Evolutionary conservation across 2,329 filamentous ascomycete genomes (phyloP).

Genomic region (Neurospora sp.): DNA sequence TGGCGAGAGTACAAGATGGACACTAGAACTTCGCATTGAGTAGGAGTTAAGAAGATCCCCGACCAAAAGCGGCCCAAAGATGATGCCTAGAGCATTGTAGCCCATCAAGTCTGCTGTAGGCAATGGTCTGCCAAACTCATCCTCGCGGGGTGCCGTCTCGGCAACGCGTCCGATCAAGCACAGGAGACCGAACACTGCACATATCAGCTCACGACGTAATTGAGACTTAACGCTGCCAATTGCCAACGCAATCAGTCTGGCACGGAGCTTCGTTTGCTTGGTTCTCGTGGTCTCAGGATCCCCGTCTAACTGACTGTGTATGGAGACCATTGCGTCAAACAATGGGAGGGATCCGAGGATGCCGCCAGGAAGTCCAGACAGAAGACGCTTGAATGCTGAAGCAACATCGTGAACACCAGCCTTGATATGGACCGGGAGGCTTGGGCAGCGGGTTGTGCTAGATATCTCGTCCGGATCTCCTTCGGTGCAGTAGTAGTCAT

Average conservation of each 20-base stretch:
- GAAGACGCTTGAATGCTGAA: conserved; percentile 55
- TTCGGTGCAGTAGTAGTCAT: conserved; percentile 52
- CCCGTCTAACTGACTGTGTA: conserved; percentile 44
- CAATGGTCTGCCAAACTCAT: conserved; percentile 39
- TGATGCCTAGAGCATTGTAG: conserved; percentile 50
- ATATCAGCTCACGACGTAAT: conserved; percentile 53
- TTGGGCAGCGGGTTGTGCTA: conserved; percentile 48
- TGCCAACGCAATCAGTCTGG: conserved; percentile 55
- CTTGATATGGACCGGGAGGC: conserved; percentile 49
- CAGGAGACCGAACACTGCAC: conserved; percentile 55
- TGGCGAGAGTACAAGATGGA: conserved; percentile 33
- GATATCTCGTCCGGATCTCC: conserved; percentile 39
- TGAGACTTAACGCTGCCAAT: conserved; percentile 49
- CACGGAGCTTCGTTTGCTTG: conserved; percentile 46
- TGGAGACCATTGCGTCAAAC: conserved; percentile 52
- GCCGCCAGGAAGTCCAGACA: conserved; percentile 53
- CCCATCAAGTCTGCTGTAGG: conserved; percentile 53
- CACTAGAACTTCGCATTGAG: conserved; percentile 32
- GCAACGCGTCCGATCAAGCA: conserved; percentile 49
- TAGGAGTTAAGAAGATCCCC: conserved; percentile 47
- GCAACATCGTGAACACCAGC: conserved; percentile 55
- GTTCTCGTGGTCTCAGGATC: conserved; percentile 42
- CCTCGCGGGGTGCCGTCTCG: conserved; percentile 42
- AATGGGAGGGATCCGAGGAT: conserved; percentile 52
- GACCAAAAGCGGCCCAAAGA: conserved; percentile 55